phyloP scores from a whole-genome alignment of 73 alveolate species.

The Symbiodinium pilosum region DNA sequence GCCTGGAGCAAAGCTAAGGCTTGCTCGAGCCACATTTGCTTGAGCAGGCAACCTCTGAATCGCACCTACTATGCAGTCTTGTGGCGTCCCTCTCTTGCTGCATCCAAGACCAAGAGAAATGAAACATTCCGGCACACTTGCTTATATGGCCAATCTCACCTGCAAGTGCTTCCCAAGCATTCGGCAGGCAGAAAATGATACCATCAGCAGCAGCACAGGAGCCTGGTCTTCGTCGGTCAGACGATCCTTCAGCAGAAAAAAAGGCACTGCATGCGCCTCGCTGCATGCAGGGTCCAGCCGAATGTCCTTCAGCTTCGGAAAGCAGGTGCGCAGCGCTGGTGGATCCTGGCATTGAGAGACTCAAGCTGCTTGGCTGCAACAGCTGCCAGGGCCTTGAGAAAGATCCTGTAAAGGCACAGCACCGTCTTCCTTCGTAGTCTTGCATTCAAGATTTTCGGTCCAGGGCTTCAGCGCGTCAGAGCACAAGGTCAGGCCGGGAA shows the following conservation, averaged over 20 bases:
- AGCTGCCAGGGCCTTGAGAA: constrained; percentile 30
- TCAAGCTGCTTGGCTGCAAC: not conserved
- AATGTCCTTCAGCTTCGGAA: constrained; percentile 74
- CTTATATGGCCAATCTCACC: no score
- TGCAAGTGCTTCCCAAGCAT: no score
- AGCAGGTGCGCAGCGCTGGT: constrained; percentile 76
- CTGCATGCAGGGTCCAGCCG: no score
- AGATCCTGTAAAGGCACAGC: constrained; percentile 48
- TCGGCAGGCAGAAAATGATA: no score
- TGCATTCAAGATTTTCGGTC: no score
- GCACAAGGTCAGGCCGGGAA: not conserved
- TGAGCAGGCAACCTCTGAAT: no score
- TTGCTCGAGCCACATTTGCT: no score
- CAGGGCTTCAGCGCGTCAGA: not conserved
- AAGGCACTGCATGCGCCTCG: not conserved
- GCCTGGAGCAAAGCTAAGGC: no score
- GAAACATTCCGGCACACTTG: no score
- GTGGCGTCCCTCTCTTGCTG: no score
- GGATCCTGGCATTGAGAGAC: constrained; percentile 27
- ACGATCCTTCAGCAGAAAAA: constrained; percentile 17
- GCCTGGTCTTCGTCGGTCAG: constrained; percentile 36
- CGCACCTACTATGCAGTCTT: no score
- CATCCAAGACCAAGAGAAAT: no score
- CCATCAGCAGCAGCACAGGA: not conserved
- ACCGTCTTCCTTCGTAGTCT: constrained; percentile 68